These are phyloP conservation scores for Fusarium musae DNA, from an alignment of 2,329 filamentous ascomycete species.

Conservation along the genomic window DNA sequence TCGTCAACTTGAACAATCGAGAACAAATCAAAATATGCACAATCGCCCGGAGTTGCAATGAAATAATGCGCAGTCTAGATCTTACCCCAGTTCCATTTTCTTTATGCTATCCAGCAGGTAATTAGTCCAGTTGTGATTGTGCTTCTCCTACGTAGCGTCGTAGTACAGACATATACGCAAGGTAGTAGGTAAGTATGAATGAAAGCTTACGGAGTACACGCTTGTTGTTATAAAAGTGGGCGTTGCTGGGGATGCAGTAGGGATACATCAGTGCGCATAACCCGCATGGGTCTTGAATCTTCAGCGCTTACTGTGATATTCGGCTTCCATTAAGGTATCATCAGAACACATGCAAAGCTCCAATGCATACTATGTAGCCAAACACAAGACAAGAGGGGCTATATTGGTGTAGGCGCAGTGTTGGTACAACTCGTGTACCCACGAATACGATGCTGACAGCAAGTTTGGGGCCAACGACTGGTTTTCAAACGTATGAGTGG, in stretches of 20 bases:
- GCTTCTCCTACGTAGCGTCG: neutral
- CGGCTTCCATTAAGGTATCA: neutral
- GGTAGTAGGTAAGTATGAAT: neutral
- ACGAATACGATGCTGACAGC: constrained; percentile 39
- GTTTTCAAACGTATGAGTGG: constrained; percentile 14
- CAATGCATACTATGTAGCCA: constrained; percentile 11
- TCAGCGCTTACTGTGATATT: constrained; percentile 1
- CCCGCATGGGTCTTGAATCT: neutral
- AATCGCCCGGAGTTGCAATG: neutral
- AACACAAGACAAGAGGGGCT: neutral
- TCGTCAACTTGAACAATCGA: neutral
- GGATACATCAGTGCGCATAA: constrained; percentile 17
- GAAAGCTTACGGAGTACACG: neutral
- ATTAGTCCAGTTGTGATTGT: neutral
- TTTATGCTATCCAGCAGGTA: neutral
- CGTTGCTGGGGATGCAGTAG: constrained; percentile 30
- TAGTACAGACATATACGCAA: neutral
- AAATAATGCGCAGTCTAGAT: neutral
- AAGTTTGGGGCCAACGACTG: constrained; percentile 20
- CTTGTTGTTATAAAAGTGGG: neutral
- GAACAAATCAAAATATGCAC: neutral
- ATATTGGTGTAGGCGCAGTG: constrained; percentile 23
- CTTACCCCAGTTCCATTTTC: neutral
- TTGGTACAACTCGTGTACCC: constrained; percentile 24
- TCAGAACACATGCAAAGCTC: constrained; percentile 14